Percentiles rank a stretch among this genome's conserved stretches.
Conservation (phyloP, 163 green algal genomes). For the Chloromonas sp. region DNA sequence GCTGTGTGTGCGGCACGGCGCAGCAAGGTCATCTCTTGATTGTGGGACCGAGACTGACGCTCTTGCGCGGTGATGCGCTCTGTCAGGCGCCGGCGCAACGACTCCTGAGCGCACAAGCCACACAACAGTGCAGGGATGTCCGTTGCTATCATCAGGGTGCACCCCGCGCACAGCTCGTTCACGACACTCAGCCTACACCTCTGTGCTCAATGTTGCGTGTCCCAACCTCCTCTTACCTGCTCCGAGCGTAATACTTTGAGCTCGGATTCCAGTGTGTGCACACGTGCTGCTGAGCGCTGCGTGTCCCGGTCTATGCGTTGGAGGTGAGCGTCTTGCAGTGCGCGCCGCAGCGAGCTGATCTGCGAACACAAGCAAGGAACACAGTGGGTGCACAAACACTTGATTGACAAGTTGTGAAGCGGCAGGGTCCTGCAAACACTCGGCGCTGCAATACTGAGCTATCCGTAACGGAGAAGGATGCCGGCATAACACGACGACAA, state of each 20-base stretch:
- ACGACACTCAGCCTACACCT: too few relatives aligned
- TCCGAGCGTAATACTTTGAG: background rate
- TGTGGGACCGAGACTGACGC: background rate
- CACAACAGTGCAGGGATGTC: too few relatives aligned
- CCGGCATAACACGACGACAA: too few relatives aligned
- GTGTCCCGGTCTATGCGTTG: background rate
- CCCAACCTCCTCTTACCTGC: background rate
- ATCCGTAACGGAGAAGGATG: too few relatives aligned
- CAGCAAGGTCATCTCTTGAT: background rate
- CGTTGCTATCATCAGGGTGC: too few relatives aligned
- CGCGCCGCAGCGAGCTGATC: background rate
- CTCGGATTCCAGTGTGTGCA: background rate
- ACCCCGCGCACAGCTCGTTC: too few relatives aligned
- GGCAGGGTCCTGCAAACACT: too few relatives aligned
- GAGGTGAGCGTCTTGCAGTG: background rate
- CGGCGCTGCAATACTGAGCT: too few relatives aligned
- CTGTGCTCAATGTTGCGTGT: too few relatives aligned
- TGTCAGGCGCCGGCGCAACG: background rate
- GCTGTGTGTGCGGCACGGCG: background rate
- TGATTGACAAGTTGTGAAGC: too few relatives aligned
- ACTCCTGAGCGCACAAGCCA: background rate
- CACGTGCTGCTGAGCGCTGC: background rate
- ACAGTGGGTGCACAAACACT: too few relatives aligned
- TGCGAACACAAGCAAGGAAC: background rate
- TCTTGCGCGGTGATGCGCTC: background rate